phyloP scores from a whole-genome alignment of 176 grass and related monocot species.

The Calamus simplicifolius region DNA sequence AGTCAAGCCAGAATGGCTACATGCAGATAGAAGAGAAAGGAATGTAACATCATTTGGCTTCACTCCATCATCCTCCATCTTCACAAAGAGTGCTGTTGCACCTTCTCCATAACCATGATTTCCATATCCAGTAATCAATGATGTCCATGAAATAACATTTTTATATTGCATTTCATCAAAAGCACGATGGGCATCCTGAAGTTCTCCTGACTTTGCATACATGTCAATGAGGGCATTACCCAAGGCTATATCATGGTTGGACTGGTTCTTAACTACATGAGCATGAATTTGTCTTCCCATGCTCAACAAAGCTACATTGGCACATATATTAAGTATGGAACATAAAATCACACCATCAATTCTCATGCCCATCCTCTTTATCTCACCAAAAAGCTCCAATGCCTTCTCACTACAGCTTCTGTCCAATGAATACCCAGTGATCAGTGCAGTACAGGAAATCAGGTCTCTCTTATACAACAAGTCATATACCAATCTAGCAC shows the following conservation, averaged over 20 bases:
- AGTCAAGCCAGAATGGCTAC: constrained; percentile 50
- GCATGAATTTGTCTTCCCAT: constrained; percentile 75
- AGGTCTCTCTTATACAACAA: constrained; percentile 44
- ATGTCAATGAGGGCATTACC: constrained; percentile 77
- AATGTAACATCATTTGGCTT: constrained; percentile 85
- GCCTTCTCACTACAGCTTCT: constrained; percentile 38
- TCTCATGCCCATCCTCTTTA: constrained; percentile 30
- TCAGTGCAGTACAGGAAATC: constrained; percentile 56
- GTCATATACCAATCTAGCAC: constrained; percentile 44
- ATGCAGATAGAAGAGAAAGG: constrained; percentile 62
- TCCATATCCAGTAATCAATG: constrained; percentile 62
- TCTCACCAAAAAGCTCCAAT: constrained; percentile 48
- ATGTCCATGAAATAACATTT: constrained; percentile 92
- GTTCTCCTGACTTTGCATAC: constrained; percentile 74
- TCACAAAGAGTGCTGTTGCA: constrained; percentile 57
- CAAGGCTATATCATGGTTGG: constrained; percentile 43
- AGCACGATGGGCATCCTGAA: constrained; percentile 38
- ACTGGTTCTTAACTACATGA: constrained; percentile 38
- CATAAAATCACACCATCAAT: constrained; percentile 58
- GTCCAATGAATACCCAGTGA: constrained; percentile 57
- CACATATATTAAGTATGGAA: constrained; percentile 62
- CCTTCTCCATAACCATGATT: constrained; percentile 42
- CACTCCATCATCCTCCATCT: constrained; percentile 65
- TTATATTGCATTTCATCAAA: constrained; percentile 72
- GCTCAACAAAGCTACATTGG: constrained; percentile 37